Base-by-base conservation (phyloP, 1,139 yeast species). In the Trichomonascaceae sp. region DNA sequence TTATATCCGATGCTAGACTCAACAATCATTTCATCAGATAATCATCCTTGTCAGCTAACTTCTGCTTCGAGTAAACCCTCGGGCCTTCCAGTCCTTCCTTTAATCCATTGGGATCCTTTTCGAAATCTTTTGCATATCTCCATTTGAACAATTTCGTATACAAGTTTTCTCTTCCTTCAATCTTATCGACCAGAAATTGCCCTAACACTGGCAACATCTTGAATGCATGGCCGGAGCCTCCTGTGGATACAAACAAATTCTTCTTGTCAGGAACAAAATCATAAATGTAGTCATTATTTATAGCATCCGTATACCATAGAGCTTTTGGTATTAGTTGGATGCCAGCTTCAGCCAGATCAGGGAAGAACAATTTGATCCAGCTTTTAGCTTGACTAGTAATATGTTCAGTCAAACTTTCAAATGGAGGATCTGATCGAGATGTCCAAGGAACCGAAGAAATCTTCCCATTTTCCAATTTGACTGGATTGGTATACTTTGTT, bases 241-340 rank as follows among this genome's bases (percentile, higher is more conserved):
- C 81, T 54, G 75, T 69, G 2, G 75, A 77, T 27, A 78, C 70
- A 53, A 73, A 66, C 13, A 77, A 66, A 45, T 70, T 70, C 39
- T 70, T 61, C 39, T 64, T 62, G 5, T 65, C 64, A 2, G 81
- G 81, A 53, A 70, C 73, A 59, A 64, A 68, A 56, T 73, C 78
- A 52, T 72, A 66, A 43, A 77, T 65, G 60, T 72, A 77, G 55
- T 76, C 74, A 44, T 73, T 68, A 56, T 73, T 70, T 43, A 71
- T 67, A 3, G 80, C 73, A 59, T 77, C 80, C 4, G 78, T 73
- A 45, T 74, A 70, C 81, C 80, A 77, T 45, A 71, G 62, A 10
- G 74, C 59, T 49, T 69, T 64, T 41, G 73, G 65, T 50, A 67
- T 51, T 10, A 48, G 45, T 13, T 49, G 36, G 38, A 56, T 52